Evolutionary conservation across 2,329 filamentous ascomycete species (phyloP).

Genomic region (Amauroascus niger): DNA sequence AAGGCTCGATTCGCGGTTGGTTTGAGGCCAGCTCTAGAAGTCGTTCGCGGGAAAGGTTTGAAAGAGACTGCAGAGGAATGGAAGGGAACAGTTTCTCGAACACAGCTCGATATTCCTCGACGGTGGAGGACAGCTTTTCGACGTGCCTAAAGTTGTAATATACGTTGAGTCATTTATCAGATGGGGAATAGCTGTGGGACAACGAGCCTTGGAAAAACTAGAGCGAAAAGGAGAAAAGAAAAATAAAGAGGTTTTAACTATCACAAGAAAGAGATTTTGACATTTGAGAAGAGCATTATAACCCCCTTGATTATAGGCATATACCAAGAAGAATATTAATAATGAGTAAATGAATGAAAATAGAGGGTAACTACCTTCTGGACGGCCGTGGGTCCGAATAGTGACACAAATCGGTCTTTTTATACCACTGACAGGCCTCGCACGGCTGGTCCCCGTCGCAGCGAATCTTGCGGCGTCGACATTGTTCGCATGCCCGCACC

Average conservation of each 20-base stretch:
- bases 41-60: constrained; percentile 49
- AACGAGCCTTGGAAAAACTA: background rate
- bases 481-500: constrained; percentile 57
- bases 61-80: constrained; percentile 44
- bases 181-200: background rate
- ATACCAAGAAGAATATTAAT: background rate
- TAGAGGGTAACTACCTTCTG: constrained; percentile 51
- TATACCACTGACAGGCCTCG: constrained; percentile 71
- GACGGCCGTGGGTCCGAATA: constrained; percentile 76
- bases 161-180: background rate
- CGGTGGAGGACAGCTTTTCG: constrained; percentile 53
- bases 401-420: constrained; percentile 66
- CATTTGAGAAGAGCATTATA: background rate
- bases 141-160: constrained; percentile 25
- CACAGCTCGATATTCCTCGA: constrained; percentile 57
- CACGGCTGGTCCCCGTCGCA: constrained; percentile 76
- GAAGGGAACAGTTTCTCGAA: constrained; percentile 55
- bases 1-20: constrained; percentile 31
- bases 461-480: constrained; percentile 71
- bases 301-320: background rate
- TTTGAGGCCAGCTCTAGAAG: constrained; percentile 48
- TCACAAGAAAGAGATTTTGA: background rate
- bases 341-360: background rate
- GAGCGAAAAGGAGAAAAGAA: background rate
- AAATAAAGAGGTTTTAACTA: background rate